Evolutionary conservation across 495 filamentous ascomycete species (phyloP).

Genomic region (Hypoxylon perforatum): DNA sequence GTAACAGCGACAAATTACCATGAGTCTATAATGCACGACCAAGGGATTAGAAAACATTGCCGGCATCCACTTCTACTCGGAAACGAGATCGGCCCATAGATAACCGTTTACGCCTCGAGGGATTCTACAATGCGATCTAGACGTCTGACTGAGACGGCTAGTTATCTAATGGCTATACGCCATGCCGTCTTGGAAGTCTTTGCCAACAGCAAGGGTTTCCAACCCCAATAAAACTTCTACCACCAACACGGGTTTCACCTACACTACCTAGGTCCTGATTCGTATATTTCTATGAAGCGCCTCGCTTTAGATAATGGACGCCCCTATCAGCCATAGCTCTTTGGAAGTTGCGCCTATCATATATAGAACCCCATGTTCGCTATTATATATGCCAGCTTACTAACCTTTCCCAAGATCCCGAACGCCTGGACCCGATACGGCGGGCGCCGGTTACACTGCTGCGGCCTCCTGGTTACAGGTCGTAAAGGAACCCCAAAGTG

Average conservation of each 20-base stretch:
- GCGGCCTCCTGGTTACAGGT: conserved; percentile 5
- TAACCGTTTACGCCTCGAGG: conserved; percentile 23
- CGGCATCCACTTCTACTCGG: conserved; percentile 5
- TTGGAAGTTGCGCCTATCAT: conserved; percentile 12
- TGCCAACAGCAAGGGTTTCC: conserved; percentile 20
- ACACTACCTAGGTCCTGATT: conserved; percentile 27
- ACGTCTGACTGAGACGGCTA: conserved; percentile 33
- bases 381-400: conserved; percentile 8
- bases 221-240: conserved; percentile 26
- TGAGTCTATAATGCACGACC: neutral
- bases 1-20: conserved; percentile 1
- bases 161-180: conserved; percentile 14
- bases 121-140: conserved; percentile 28
- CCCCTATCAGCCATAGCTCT: conserved; percentile 8
- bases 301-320: conserved; percentile 2
- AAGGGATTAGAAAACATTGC: conserved; percentile 15
- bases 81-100: conserved; percentile 12
- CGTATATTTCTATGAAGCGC: conserved; percentile 16
- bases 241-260: conserved; percentile 12
- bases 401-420: conserved; percentile 6
- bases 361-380: too few species aligned
- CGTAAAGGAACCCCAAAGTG: neutral
- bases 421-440: conserved; percentile 19
- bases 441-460: conserved; percentile 31
- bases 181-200: conserved; percentile 14